Base-by-base conservation (phyloP, 2,329 filamentous ascomycete genomes). In the Sporothrix curviconia region DNA sequence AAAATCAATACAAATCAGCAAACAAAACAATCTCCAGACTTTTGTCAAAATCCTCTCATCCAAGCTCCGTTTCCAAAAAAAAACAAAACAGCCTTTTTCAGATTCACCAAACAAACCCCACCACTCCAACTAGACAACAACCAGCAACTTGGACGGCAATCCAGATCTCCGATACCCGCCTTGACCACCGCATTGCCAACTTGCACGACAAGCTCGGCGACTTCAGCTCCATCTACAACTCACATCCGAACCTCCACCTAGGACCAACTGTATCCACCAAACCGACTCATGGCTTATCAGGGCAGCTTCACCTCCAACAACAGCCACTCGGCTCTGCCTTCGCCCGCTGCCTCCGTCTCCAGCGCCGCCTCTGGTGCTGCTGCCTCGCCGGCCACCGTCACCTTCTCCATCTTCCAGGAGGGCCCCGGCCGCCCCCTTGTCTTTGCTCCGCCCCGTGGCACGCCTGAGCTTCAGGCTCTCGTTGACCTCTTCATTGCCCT, bases 391-490 rank as follows among this genome's bases (percentile, higher is more conserved):
- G 28, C 49, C 25, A 51, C 42, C 4, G 47, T 55, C 49, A 60
- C 79, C 57, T 84, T 84, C 69, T 82, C 81, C 59, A 75, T 85
- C 68, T 82, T 77, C 66, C 83, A 86, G 73, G 75, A 80, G 43
- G 68, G 74, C 50, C 72, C 82, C 56, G 82, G 82, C 53, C 76
- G 78, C 49, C 71, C 78, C 60, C 74, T 86, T 57, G 74, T 90
- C 71, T 84, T 90, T 78, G 71, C 84, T 68, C 79, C 89, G 73
- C 72, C 85, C 65, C 73, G 90, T 70, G 74, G 85, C 67, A 75
- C 79, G 60, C 64, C 80, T 71, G 78, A 89, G 69, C 76, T 86
- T 55, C 81, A 85, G 65, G 72, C 78, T 55, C 70, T 86, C 67
- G 77, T 86, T 64, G 72, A 82, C 68, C 74, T 77, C 61, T 84